Percentiles rank a stretch among this genome's conserved stretches.
Evolutionary conservation across 1,284 basidiomycete species (phyloP).

Genomic region (Bjerkandera adusta): DNA sequence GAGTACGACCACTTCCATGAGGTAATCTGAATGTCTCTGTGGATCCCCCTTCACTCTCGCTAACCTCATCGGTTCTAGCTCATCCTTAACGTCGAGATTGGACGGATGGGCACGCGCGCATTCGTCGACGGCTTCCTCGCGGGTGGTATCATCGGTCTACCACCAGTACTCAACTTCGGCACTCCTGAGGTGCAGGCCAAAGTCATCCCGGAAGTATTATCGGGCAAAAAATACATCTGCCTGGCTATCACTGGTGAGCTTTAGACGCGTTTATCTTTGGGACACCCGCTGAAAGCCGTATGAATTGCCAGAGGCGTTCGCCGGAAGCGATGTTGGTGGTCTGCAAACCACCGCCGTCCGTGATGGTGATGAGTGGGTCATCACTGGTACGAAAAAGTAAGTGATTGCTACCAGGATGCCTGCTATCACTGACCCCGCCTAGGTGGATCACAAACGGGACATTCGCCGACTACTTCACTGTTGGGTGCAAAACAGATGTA

Average conservation of each 20-base stretch:
- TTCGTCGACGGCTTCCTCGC: constrained; percentile 83
- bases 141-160: constrained; percentile 82
- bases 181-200: constrained; percentile 71
- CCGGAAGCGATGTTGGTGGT: constrained; percentile 90
- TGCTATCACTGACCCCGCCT: not conserved
- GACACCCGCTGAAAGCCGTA: not conserved
- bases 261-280: not conserved
- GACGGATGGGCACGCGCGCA: constrained; percentile 80
- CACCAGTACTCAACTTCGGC: constrained; percentile 87
- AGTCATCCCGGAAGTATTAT: constrained; percentile 66
- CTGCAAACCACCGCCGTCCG: constrained; percentile 80
- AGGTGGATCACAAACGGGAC: constrained; percentile 95
- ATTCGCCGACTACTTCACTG: constrained; percentile 80
- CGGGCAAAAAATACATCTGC: constrained; percentile 80
- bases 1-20: constrained; percentile 86
- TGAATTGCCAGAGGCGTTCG: constrained; percentile 63
- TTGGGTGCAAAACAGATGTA: constrained; percentile 69
- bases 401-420: constrained; percentile 13
- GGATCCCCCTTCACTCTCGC: not conserved
- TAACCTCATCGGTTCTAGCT: constrained; percentile 42
- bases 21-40: constrained; percentile 38
- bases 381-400: constrained; percentile 87
- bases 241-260: constrained; percentile 56
- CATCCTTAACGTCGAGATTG: constrained; percentile 86
- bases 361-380: constrained; percentile 84